Evolutionary conservation across 352 stramenopile genomes (phyloP), one percentile per base, ranked within the genome.

Genomic region (Plasmopara muralis): DNA sequence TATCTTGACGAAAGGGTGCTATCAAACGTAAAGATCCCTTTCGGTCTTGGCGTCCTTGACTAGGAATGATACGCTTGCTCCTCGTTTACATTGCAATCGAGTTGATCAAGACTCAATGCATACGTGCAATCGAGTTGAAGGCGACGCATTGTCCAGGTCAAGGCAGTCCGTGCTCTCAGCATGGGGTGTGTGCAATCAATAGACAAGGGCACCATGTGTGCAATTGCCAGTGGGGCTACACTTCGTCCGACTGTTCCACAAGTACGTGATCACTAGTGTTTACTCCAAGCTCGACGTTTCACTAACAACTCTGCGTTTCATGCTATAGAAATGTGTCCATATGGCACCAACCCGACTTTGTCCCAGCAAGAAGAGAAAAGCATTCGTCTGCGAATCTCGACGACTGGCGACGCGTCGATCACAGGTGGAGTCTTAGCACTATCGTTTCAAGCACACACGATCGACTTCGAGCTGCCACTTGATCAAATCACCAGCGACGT

Each of bases 161-260:
- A 35, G 69, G 67, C 9, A 87, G 83, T 44, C 77, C 86, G 55
- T 90, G 79, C 58, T 88, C 75, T 12, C 64, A 86, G 28, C 77
- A 86, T 48, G 79, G 79, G 25, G 57, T 62, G 20, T 90, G 79
- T 47, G 73, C 64, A 45, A 71, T 88, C 62, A 87, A 77, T 41
- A 71, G 75, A 20, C 65, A 73, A 16, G 75, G 75, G 29, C 66
- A 86, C 16, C 62, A 77, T 47, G 75, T 90, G 30, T 90, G 79
- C 68, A 90, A 88, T 50, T 90, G 79, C 45, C 73, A 88, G 41
- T 88, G 79, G 79, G 77, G 79, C 2, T 88, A 79, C 48, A 68
- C 66, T 6, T 69, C 51, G 28, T 53, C 43, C n/a, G 79, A 88
- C 63, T 90, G 79, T 56, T 62, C 68, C 43, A 74, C 60, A 52